Evolutionary conservation across 2,329 filamentous ascomycete species (phyloP).

Genomic region (Colletotrichum sidae): DNA sequence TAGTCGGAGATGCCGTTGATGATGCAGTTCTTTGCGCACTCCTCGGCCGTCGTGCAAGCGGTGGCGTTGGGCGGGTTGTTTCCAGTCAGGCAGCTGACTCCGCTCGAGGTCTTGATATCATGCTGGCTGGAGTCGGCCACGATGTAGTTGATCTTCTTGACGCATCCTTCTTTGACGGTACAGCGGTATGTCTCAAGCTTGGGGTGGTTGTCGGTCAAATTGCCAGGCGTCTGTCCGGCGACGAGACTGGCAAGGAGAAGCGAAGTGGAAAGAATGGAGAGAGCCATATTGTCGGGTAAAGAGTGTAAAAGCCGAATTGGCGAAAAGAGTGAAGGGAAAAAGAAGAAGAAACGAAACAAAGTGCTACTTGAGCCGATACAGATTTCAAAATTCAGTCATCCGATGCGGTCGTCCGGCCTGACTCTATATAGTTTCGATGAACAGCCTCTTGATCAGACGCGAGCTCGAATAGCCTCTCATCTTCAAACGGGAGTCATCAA

Average conservation of each 20-base stretch:
- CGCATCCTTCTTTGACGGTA: conserved; percentile 60
- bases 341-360: conserved; percentile 13
- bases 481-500: conserved; percentile 11
- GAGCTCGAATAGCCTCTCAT: conserved; percentile 5
- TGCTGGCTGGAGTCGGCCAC: conserved; percentile 61
- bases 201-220: conserved; percentile 56
- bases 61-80: conserved; percentile 47
- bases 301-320: conserved; percentile 20
- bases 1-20: conserved; percentile 62
- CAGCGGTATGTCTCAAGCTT: conserved; percentile 63
- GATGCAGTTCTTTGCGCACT: conserved; percentile 63
- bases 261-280: conserved; percentile 29
- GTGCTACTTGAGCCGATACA: background rate
- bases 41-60: conserved; percentile 57
- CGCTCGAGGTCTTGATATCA: conserved; percentile 46
- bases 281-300: conserved; percentile 13
- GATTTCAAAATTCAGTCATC: background rate
- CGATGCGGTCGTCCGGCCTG: conserved; percentile 4
- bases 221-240: conserved; percentile 30
- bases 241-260: conserved; percentile 28
- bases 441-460: conserved; percentile 6
- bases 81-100: conserved; percentile 41
- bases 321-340: conserved; percentile 19
- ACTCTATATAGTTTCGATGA: conserved; percentile 31
- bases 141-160: conserved; percentile 57